Base-by-base conservation (phyloP, 805 yeast genomes). In the Komagataella phaffii region DNA sequence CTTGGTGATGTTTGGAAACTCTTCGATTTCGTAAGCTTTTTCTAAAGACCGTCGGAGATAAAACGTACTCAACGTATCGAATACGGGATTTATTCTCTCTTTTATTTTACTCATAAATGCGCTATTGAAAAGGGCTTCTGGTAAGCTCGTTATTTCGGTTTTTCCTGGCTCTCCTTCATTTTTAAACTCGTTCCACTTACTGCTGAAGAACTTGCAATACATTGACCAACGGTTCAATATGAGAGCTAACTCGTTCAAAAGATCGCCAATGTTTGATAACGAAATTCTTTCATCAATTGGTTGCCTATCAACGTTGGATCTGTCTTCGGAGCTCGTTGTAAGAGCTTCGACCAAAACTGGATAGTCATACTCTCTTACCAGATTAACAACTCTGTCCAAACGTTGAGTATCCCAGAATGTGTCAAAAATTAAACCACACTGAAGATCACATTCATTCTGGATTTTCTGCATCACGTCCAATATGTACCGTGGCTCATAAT, bases 391-490 rank as follows among this genome's bases (percentile, higher is more conserved):
- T 54, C 77, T 73, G 24, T 75, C 81, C 3, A 89, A 60, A 24
- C 81, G 72, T 55, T 87, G 75, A 24, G 79, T 75, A 58, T 90
- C 97, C 69, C 82, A 77, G 60, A 87, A 88, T 0, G 93, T 86
- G 64, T 91, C 98, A 51, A 86, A 73, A 3, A 93, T 85, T 47
- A 93, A 71, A 0, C 95, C 95, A 23, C 91, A 83, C 61, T 93
- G 99, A n/a, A 90, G 73, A 61, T 93, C 99, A 30, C 93, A 83
- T 61, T 93, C 99, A 49, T 77, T 71, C 65, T 91, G 96, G 36
- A 93, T 83, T 49, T 78, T 77, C 17, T 76, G 79, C 57, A 90
- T 74, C 7, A 91, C 89, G 40, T 74, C 74, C 2, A 75, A 67
- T 72, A 90, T 81, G 14, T 82, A 81, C 7, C 67, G 55, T 2